Percentiles rank a stretch among this genome's conserved stretches.
Conservation (phyloP, 2,329 filamentous ascomycete species). For the Sporothrix pseudoabietina region DNA sequence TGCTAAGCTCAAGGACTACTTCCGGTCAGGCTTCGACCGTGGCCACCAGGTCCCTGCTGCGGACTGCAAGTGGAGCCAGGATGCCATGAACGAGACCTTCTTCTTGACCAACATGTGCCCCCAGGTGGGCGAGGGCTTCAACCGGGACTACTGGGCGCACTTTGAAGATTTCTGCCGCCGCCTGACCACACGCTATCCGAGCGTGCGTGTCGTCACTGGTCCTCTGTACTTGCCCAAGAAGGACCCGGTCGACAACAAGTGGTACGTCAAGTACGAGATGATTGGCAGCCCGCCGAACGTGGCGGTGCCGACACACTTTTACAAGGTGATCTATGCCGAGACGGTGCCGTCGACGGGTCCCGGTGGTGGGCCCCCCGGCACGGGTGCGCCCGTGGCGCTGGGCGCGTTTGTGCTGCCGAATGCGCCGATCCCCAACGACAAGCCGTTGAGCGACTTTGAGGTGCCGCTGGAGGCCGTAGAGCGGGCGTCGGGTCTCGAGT, state of each 20-base stretch:
- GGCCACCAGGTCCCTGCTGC: slow-evolving; percentile 97
- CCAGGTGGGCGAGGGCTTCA: slow-evolving; percentile 97
- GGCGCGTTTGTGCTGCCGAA: slow-evolving; percentile 96
- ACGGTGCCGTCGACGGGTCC: slow-evolving; percentile 66
- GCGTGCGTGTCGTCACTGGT: slow-evolving; percentile 87
- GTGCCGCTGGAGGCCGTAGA: slow-evolving; percentile 92
- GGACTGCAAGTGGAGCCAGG: slow-evolving; percentile 92
- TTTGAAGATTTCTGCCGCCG: slow-evolving; percentile 96
- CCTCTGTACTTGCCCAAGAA: slow-evolving; percentile 88
- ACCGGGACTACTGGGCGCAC: slow-evolving; percentile 98
- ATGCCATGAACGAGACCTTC: slow-evolving; percentile 94
- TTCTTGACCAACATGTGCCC: slow-evolving; percentile 95
- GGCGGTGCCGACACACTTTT: slow-evolving; percentile 97
- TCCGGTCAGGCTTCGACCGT: slow-evolving; percentile 89
- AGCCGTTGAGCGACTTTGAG: slow-evolving; percentile 88
- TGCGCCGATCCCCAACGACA: slow-evolving; percentile 81
- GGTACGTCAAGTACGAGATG: slow-evolving; percentile 93
- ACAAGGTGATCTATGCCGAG: slow-evolving; percentile 97
- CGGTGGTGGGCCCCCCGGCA: slow-evolving; percentile 54
- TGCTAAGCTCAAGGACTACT: slow-evolving; percentile 90
- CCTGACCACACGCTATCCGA: slow-evolving; percentile 77
- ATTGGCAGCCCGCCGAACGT: slow-evolving; percentile 92
- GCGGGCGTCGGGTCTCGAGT: slow-evolving; percentile 88
- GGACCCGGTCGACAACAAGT: slow-evolving; percentile 83
- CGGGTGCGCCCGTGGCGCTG: slow-evolving; percentile 75